phyloP scores from a whole-genome alignment of 2,329 filamentous ascomycete species.

The Diaporthe sp. region DNA sequence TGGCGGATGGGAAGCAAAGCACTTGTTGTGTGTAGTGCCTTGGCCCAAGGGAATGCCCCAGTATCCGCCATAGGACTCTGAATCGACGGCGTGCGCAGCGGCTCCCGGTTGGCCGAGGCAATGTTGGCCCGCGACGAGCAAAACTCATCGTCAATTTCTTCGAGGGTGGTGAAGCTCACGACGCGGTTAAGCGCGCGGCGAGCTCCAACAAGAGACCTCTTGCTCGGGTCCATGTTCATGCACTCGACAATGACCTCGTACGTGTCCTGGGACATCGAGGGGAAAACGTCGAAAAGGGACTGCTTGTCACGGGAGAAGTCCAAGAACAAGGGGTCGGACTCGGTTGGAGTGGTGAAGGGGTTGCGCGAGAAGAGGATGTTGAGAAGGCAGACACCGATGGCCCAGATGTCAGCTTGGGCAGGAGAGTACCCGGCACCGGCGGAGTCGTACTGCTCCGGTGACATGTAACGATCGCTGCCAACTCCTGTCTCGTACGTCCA shows the following conservation, averaged over 20 bases:
- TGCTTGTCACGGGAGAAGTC: slow-evolving; percentile 96
- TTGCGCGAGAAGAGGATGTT: slow-evolving; percentile 98
- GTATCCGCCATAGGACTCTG: slow-evolving; percentile 86
- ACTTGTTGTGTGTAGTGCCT: slow-evolving; percentile 81
- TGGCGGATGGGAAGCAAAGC: slow-evolving; percentile 81
- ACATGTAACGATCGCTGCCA: slow-evolving; percentile 99
- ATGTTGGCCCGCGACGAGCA: slow-evolving; percentile 84
- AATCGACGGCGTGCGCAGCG: slow-evolving; percentile 94
- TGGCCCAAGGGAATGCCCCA: slow-evolving; percentile 94
- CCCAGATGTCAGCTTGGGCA: slow-evolving; percentile 95
- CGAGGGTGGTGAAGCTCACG: slow-evolving; percentile 92
- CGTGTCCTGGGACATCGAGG: slow-evolving; percentile 98
- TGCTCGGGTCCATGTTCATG: slow-evolving; percentile 90
- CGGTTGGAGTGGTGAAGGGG: slow-evolving; percentile 91
- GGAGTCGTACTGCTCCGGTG: slow-evolving; percentile 96
- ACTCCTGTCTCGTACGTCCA: slow-evolving; percentile 96
- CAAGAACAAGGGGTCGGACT: slow-evolving; percentile 91
- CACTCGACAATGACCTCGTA: slow-evolving; percentile 94
- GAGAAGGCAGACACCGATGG: slow-evolving; percentile 94
- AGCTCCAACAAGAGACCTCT: slow-evolving; percentile 84
- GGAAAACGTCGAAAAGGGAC: slow-evolving; percentile 97
- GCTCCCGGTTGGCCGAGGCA: slow-evolving; percentile 91
- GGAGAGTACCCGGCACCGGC: slow-evolving; percentile 90
- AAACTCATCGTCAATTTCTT: slow-evolving; percentile 94
- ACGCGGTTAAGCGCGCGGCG: slow-evolving; percentile 84